A percentile compares a stretch with the other conserved stretches of the same genome.
These are phyloP conservation scores for Plasmodium blacklocki DNA, from an alignment of 169 alveolate genomes.

Conservation along the genomic window DNA sequence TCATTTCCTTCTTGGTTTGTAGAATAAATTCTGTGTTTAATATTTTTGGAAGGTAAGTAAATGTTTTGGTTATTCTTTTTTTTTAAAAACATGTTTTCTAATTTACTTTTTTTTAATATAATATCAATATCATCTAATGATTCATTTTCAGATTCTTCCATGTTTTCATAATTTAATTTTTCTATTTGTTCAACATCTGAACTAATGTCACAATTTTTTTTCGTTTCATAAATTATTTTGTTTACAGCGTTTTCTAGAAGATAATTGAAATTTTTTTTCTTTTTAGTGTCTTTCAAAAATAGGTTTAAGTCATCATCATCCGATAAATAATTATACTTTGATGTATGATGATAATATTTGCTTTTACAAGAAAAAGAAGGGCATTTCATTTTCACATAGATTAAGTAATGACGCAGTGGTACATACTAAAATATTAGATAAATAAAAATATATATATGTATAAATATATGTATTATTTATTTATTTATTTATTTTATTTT, in stretches of 20 bases:
- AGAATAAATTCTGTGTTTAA: slow-evolving; percentile 57
- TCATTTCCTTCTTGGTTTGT: slow-evolving; percentile 16
- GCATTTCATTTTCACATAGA: slow-evolving; percentile 25
- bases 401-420: no score
- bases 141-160: slow-evolving; percentile 1
- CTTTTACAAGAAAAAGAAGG: slow-evolving; percentile 54
- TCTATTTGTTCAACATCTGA: slow-evolving; percentile 69
- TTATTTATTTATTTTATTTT: no score
- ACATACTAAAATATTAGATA: no score
- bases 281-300: slow-evolving; percentile 10
- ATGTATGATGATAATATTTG: slow-evolving; percentile 30
- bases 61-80: neutral
- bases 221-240: slow-evolving; percentile 41
- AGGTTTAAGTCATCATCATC: slow-evolving; percentile 55
- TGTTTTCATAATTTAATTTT: slow-evolving; percentile 15
- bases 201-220: slow-evolving; percentile 25
- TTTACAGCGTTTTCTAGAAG: slow-evolving; percentile 43
- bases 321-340: slow-evolving; percentile 3
- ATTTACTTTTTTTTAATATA: slow-evolving; percentile 44
- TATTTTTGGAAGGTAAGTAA: slow-evolving; percentile 27
- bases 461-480: no score
- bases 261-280: slow-evolving; percentile 23
- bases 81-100: slow-evolving; percentile 53
- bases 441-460: no score
- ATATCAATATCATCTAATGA: slow-evolving; percentile 65